These are phyloP conservation scores for Glycyrrhiza uralensis DNA, from an alignment of 306 rosid genomes.

Conservation along the genomic window DNA sequence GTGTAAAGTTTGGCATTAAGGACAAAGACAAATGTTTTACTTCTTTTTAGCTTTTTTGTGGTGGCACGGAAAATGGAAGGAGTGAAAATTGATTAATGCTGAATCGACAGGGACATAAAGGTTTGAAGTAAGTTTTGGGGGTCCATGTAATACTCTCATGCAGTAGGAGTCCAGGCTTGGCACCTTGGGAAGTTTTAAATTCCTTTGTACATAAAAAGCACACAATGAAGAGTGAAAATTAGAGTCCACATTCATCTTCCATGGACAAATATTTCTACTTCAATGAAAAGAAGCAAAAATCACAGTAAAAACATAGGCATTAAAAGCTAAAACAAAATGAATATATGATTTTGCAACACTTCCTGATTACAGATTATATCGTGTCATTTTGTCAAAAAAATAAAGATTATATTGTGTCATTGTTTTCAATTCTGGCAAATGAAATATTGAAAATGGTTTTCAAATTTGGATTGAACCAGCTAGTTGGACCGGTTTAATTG, in stretches of 20 bases:
- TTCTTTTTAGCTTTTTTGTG: neutral
- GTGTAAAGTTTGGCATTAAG: neutral
- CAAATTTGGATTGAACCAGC: neutral
- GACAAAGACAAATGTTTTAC: conserved; percentile 1
- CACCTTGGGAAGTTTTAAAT: neutral
- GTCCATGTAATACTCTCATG: neutral
- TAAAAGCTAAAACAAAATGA: neutral
- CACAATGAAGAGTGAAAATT: neutral
- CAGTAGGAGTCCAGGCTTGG: neutral
- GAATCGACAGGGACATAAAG: neutral
- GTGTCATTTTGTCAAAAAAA: too few relatives aligned
- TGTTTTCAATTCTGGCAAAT: neutral
- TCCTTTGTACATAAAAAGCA: neutral
- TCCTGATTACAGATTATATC: neutral
- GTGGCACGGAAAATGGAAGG: neutral
- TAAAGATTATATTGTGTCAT: too few relatives aligned
- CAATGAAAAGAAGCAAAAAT: neutral
- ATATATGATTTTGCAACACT: neutral
- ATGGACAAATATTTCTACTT: conserved; percentile 4
- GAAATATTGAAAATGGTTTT: neutral
- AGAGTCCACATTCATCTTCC: neutral
- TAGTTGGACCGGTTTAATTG: neutral
- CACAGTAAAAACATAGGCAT: neutral
- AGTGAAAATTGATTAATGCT: neutral
- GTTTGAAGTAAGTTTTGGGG: neutral